Evolutionary conservation across 129 eudicot genomes (phyloP).

Genomic region (Flaveria linearis): DNA sequence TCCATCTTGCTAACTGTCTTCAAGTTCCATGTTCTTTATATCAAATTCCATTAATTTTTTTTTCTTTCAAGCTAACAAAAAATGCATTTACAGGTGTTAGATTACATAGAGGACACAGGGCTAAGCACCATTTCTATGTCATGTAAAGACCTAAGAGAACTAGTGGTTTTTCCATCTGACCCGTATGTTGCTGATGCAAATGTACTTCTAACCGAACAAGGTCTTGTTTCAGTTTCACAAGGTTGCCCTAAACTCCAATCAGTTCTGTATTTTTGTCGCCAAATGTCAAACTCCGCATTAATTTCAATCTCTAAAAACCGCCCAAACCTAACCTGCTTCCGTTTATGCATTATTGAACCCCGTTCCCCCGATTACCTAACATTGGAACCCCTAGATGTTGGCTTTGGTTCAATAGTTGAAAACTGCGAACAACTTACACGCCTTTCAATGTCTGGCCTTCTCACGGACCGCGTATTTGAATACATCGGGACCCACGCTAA

Average conservation of each 20-base stretch:
- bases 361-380: conserved; percentile 36
- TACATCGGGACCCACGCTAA: conserved; percentile 68
- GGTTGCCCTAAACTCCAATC: conserved; percentile 88
- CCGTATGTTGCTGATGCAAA: conserved; percentile 65
- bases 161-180: conserved; percentile 84
- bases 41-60: background rate
- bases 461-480: conserved; percentile 70
- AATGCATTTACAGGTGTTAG: conserved; percentile 51
- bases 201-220: conserved; percentile 41
- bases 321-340: conserved; percentile 54
- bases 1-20: background rate
- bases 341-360: conserved; percentile 72
- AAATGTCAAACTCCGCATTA: conserved; percentile 72
- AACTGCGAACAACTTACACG: conserved; percentile 64
- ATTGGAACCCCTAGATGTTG: conserved; percentile 65
- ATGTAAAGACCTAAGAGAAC: conserved; percentile 69
- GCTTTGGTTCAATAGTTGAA: conserved; percentile 77
- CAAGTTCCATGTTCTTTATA: background rate
- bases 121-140: conserved; percentile 57
- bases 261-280: conserved; percentile 82
- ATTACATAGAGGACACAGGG: conserved; percentile 73
- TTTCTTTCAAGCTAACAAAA: background rate
- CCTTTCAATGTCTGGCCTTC: conserved; percentile 72
- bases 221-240: conserved; percentile 63
- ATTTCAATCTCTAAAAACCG: conserved; percentile 60